These are phyloP conservation scores for Clohesyomyces aquaticus DNA, from an alignment of 495 filamentous ascomycete genomes.

Conservation along the genomic window DNA sequence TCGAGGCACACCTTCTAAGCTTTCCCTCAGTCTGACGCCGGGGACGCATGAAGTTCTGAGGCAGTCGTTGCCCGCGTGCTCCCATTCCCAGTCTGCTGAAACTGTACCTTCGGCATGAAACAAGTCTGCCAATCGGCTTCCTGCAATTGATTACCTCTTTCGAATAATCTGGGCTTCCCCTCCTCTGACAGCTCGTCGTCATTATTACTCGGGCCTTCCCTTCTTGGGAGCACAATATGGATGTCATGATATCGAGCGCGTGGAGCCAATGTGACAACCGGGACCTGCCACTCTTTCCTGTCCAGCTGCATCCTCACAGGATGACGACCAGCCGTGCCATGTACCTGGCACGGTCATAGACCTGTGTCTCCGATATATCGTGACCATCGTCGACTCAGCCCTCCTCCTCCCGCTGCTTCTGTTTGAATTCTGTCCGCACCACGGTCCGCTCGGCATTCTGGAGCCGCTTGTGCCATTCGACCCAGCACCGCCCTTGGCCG, in stretches of 20 bases:
- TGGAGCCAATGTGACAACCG: background rate
- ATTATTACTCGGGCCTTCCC: too few relatives aligned
- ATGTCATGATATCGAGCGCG: background rate
- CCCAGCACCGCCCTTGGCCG: constrained; percentile 69
- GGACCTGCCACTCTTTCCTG: background rate
- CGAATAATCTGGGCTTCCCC: too few relatives aligned
- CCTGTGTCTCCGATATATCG: background rate
- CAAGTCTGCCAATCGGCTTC: background rate
- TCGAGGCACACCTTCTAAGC: background rate
- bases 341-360: background rate
- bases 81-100: background rate
- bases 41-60: background rate
- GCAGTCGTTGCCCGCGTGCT: background rate
- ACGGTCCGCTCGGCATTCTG: constrained; percentile 69
- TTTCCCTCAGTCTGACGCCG: background rate
- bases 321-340: background rate
- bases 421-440: constrained; percentile 58
- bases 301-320: background rate
- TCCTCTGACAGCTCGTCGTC: too few relatives aligned
- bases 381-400: background rate
- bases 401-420: constrained; percentile 35
- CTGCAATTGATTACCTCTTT: background rate
- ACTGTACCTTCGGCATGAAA: background rate
- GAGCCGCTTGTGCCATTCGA: constrained; percentile 71
- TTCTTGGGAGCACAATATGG: too few relatives aligned